Evolutionary conservation across 2,329 filamentous ascomycete genomes (phyloP).

Genomic region (Verticillium nonalfalfae): DNA sequence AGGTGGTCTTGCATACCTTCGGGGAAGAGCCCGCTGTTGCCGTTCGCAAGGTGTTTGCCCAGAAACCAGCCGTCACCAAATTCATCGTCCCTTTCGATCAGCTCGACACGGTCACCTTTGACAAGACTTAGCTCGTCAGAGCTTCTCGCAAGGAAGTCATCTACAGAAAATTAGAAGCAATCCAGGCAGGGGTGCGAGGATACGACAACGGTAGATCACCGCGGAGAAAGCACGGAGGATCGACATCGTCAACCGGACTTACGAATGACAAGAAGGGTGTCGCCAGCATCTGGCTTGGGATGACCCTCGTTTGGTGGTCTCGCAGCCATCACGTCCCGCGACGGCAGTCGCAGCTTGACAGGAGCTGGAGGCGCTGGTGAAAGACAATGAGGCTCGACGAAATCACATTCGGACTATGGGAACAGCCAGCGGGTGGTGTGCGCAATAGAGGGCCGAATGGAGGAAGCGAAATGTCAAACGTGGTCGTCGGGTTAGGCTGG

Average conservation of each 20-base stretch:
- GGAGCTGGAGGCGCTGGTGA: slow-evolving; percentile 12
- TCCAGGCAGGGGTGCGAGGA: not conserved
- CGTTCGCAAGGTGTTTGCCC: slow-evolving; percentile 66
- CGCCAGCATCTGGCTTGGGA: slow-evolving; percentile 53
- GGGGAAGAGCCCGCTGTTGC: slow-evolving; percentile 72
- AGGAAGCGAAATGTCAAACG: not conserved
- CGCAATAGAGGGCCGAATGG: not conserved
- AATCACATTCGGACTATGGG: slow-evolving; percentile 10
- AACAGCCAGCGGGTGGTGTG: not conserved
- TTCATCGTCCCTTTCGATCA: slow-evolving; percentile 81
- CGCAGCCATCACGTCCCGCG: slow-evolving; percentile 30
- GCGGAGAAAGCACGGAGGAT: not conserved
- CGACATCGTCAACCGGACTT: slow-evolving; percentile 26
- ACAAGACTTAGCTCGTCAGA: slow-evolving; percentile 85
- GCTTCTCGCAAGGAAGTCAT: slow-evolving; percentile 88
- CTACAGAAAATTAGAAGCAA: slow-evolving; percentile 33
- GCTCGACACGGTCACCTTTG: slow-evolving; percentile 77
- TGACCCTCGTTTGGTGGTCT: slow-evolving; percentile 26
- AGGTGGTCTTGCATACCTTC: slow-evolving; percentile 54
- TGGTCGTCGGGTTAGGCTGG: not conserved
- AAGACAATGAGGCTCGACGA: slow-evolving; percentile 3
- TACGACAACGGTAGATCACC: not conserved
- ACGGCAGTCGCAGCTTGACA: slow-evolving; percentile 1
- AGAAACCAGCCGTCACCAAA: slow-evolving; percentile 86
- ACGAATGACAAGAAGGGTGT: slow-evolving; percentile 67